Evolutionary conservation across 129 eudicot genomes (phyloP).

Genomic region (Artemisia tridentata): DNA sequence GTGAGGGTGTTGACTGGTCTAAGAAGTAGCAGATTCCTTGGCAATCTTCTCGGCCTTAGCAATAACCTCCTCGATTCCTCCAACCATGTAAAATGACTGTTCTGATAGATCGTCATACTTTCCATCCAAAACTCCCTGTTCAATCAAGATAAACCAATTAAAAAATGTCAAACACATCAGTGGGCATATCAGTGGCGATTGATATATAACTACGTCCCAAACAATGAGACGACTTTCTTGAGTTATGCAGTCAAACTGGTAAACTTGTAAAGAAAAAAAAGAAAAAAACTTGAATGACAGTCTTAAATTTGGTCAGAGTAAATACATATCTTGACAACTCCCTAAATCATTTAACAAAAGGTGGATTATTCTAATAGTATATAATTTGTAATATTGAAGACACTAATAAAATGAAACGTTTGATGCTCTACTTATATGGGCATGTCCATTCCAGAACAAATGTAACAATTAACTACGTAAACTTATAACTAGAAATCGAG

Average conservation of each 20-base stretch:
- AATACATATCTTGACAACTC: background rate
- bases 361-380: no score
- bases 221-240: background rate
- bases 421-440: no score
- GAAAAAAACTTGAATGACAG: background rate
- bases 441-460: no score
- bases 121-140: slow-evolving; percentile 59
- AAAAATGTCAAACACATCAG: background rate
- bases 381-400: background rate
- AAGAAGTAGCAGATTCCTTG: slow-evolving; percentile 53
- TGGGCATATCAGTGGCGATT: background rate
- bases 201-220: background rate
- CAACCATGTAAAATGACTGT: slow-evolving; percentile 66
- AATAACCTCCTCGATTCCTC: slow-evolving; percentile 79
- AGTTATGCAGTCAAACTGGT: background rate
- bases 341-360: no score
- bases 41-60: slow-evolving; percentile 87
- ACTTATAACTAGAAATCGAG: background rate
- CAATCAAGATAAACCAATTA: background rate
- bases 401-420: no score
- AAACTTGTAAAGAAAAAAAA: no score
- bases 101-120: slow-evolving; percentile 66
- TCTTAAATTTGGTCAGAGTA: background rate
- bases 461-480: background rate
- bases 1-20: slow-evolving; percentile 1